These are phyloP conservation scores for Linnemannia exigua DNA, from an alignment of 192 early-diverging fungal species.

Conservation along the genomic window DNA sequence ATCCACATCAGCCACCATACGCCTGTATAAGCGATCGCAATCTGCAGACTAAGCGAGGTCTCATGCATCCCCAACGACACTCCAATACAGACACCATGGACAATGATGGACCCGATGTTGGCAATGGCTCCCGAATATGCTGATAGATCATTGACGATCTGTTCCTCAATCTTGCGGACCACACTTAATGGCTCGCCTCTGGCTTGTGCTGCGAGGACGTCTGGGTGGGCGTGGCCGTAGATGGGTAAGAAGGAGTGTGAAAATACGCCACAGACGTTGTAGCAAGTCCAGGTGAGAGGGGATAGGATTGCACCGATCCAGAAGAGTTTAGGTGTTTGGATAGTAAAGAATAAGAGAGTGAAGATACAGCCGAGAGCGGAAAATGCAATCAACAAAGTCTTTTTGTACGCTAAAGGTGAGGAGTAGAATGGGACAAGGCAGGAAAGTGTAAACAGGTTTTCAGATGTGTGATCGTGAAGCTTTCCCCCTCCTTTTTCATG, in stretches of 20 bases:
- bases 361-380: constrained; percentile 25
- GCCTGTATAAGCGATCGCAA: constrained; percentile 52
- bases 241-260: constrained; percentile 57
- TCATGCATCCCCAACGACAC: constrained; percentile 16
- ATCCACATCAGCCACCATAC: constrained; percentile 62
- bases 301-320: constrained; percentile 31
- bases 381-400: constrained; percentile 43
- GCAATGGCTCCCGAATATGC: constrained; percentile 15
- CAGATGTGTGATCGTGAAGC: no score
- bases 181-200: neutral
- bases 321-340: constrained; percentile 21
- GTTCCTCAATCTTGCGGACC: constrained; percentile 11
- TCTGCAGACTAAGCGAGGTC: constrained; percentile 31
- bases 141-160: constrained; percentile 40
- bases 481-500: neutral
- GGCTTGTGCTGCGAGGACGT: constrained; percentile 19
- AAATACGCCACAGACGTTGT: constrained; percentile 47
- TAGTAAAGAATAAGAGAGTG: constrained; percentile 27
- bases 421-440: neutral
- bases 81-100: constrained; percentile 11
- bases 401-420: constrained; percentile 21
- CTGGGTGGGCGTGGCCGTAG: constrained; percentile 35
- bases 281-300: constrained; percentile 29
- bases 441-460: neutral
- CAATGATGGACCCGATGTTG: constrained; percentile 12